phyloP scores from a whole-genome alignment of 148 eudicot genomes.

The Chenopodium album region DNA sequence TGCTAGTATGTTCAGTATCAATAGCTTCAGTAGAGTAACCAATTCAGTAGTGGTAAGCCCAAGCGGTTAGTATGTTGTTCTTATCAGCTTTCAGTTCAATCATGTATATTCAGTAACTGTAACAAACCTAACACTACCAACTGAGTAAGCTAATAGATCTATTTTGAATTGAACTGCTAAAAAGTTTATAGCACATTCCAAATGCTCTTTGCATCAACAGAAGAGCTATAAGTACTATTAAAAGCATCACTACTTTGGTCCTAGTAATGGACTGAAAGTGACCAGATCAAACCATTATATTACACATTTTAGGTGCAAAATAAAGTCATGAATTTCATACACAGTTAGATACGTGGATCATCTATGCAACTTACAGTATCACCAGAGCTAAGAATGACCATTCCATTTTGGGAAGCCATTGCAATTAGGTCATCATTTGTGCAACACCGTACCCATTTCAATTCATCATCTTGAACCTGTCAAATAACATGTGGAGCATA shows the following conservation, averaged over 20 bases:
- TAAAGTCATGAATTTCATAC: not conserved
- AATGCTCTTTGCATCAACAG: not conserved
- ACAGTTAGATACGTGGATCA: not conserved
- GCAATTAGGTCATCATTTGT: constrained; percentile 85
- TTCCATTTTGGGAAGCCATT: constrained; percentile 94
- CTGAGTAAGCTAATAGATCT: not conserved
- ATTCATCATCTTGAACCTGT: constrained; percentile 94
- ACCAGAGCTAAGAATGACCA: constrained; percentile 75
- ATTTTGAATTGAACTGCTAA: not conserved
- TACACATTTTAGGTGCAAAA: not conserved
- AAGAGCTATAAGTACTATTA: not conserved
- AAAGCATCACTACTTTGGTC: not conserved
- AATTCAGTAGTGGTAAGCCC: not conserved
- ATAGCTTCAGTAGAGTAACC: not conserved
- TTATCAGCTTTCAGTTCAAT: not conserved
- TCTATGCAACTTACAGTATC: constrained; percentile 47
- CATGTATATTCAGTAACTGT: not conserved
- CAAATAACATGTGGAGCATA: constrained; percentile 19
- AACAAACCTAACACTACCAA: not conserved
- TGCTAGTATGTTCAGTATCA: not conserved
- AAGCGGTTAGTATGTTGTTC: not conserved
- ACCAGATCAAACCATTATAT: not conserved
- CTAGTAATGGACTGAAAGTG: not conserved
- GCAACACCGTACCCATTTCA: constrained; percentile 92
- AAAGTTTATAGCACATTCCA: not conserved